Conservation (phyloP, 345 rosid species). For the Eucalyptus curtisii region DNA sequence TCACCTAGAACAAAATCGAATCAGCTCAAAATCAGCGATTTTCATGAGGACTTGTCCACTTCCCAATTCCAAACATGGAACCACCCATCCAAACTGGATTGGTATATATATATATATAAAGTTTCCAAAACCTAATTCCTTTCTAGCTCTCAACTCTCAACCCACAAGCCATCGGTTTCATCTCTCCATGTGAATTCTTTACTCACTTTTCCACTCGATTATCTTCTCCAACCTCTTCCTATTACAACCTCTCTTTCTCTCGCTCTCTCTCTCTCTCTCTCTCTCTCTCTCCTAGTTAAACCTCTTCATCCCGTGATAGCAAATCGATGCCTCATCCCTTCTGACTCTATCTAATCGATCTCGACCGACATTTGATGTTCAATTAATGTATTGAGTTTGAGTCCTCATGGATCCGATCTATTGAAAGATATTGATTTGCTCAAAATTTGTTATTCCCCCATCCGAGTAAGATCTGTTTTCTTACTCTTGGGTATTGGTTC, state of each 20-base stretch:
- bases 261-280: neutral
- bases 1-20: accelerated
- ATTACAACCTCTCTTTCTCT: neutral
- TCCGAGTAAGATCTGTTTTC: no score
- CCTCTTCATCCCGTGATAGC: neutral
- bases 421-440: no score
- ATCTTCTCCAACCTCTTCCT: neutral
- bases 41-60: accelerated
- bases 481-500: no score
- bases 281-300: neutral
- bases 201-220: neutral
- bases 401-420: accelerated
- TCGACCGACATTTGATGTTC: neutral
- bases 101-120: no score
- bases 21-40: accelerated
- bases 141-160: neutral
- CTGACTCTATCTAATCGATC: neutral
- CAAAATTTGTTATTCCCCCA: no score
- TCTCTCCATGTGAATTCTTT: neutral
- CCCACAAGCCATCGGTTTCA: neutral
- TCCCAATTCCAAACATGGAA: accelerated
- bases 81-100: no score
- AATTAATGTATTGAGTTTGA: no score
- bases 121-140: neutral
- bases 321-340: neutral